phyloP scores from a whole-genome alignment of 768 basidiomycete species.

The Piloderma croceum region DNA sequence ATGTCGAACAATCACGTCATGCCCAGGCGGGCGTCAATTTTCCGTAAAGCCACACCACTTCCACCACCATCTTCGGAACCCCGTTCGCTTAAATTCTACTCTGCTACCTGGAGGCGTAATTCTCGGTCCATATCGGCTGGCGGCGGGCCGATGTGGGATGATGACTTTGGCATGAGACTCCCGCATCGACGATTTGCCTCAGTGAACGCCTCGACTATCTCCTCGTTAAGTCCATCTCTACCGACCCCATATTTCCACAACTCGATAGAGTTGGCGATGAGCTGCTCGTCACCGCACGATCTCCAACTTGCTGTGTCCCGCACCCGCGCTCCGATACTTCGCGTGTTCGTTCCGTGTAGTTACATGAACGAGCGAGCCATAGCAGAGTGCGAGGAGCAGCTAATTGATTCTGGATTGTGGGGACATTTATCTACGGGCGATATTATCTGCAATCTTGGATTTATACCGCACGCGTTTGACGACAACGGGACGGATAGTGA shows the following conservation, averaged over 20 bases:
- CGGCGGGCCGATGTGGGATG: constrained; percentile 31
- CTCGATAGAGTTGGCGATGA: constrained; percentile 3
- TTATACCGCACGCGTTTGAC: constrained; percentile 45
- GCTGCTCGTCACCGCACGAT: constrained; percentile 47
- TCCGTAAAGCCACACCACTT: constrained; percentile 26
- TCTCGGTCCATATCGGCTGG: constrained; percentile 25
- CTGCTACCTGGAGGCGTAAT: constrained; percentile 44
- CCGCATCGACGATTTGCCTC: constrained; percentile 40
- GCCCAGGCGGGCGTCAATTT: constrained; percentile 33
- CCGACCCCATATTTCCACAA: constrained; percentile 14
- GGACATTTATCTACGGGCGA: constrained; percentile 72
- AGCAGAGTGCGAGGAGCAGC: constrained; percentile 59
- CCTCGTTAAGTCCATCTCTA: constrained; percentile 32
- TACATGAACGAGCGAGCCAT: constrained; percentile 44
- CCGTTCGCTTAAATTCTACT: constrained; percentile 39
- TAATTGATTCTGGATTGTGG: constrained; percentile 67
- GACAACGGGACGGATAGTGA: constrained; percentile 21
- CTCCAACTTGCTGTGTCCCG: constrained; percentile 54
- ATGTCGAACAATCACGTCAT: no score
- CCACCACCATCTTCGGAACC: constrained; percentile 47
- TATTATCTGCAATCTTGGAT: constrained; percentile 76
- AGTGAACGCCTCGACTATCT: constrained; percentile 41
- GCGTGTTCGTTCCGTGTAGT: constrained; percentile 70
- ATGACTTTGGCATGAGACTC: constrained; percentile 31
- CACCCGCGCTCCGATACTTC: constrained; percentile 64